A percentile compares a stretch with the other conserved stretches of the same genome.
These are phyloP conservation scores for Penicillium verhagenii DNA, from an alignment of 495 filamentous ascomycete genomes.

Conservation along the genomic window DNA sequence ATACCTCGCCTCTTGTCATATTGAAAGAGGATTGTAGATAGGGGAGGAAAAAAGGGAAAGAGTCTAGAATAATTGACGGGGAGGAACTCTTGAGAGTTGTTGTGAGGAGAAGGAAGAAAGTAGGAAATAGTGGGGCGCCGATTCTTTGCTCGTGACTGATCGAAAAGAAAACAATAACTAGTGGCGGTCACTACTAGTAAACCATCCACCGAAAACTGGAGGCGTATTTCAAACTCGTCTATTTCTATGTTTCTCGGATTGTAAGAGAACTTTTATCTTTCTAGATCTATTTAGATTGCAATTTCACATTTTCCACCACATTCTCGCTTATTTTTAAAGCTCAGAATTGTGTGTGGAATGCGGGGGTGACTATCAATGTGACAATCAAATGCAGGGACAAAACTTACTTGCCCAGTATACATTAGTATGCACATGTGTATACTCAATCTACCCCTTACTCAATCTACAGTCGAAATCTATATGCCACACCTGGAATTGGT, in stretches of 20 bases:
- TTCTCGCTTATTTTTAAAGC: not conserved
- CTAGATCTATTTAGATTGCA: not conserved
- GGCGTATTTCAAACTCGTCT: not conserved
- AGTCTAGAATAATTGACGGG: not conserved
- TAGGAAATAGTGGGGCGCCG: not conserved
- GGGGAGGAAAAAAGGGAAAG: not conserved
- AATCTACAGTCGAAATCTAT: no score
- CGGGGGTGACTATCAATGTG: not conserved
- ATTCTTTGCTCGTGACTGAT: not conserved
- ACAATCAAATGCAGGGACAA: not conserved
- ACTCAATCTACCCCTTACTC: not conserved
- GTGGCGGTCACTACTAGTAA: not conserved
- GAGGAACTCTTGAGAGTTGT: not conserved
- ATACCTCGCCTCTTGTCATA: slow-evolving; percentile 38
- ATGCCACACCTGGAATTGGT: no score
- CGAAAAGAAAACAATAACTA: not conserved
- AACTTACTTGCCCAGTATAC: no score
- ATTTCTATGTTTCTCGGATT: not conserved
- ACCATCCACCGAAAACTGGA: not conserved
- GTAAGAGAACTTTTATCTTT: not conserved
- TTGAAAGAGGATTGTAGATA: slow-evolving; percentile 8
- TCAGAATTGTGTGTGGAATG: not conserved
- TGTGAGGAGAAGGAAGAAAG: not conserved
- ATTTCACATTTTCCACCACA: not conserved
- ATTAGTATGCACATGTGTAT: no score